Conservation (phyloP, 2,329 filamentous ascomycete species). For the Trichoderma sp. region DNA sequence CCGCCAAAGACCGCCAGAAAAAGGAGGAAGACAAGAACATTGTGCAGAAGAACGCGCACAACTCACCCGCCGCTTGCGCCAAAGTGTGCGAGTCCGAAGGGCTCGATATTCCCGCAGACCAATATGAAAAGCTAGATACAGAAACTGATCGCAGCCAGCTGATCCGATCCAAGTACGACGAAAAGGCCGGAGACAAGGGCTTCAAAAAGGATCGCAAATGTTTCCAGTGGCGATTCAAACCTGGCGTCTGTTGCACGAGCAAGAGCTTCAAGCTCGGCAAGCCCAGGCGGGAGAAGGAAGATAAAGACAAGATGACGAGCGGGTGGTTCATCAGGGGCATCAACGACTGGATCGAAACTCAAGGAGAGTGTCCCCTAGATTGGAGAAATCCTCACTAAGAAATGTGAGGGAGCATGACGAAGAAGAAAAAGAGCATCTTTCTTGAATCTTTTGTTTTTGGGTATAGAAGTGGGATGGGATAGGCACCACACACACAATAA, state of each 20-base stretch:
- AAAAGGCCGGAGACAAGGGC: constrained; percentile 26
- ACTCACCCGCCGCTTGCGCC: constrained; percentile 49
- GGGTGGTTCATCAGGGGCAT: constrained; percentile 52
- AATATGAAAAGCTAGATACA: constrained; percentile 35
- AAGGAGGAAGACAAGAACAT: constrained; percentile 43
- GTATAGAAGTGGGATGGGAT: constrained; percentile 19
- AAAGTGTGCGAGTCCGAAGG: constrained; percentile 50
- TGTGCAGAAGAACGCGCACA: constrained; percentile 49
- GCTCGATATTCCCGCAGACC: constrained; percentile 40
- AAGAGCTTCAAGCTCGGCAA: constrained; percentile 48
- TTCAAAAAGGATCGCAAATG: constrained; percentile 42
- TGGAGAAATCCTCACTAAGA: constrained; percentile 43
- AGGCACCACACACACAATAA: background rate
- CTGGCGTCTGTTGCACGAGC: constrained; percentile 47
- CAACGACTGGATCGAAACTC: constrained; percentile 49
- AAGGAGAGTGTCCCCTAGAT: constrained; percentile 45
- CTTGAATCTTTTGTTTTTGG: constrained; percentile 6
- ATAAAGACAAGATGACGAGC: constrained; percentile 42
- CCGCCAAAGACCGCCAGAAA: constrained; percentile 41
- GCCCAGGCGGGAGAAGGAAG: constrained; percentile 38
- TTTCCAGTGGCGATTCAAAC: constrained; percentile 51
- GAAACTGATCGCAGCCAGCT: constrained; percentile 35
- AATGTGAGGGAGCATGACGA: no score
- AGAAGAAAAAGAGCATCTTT: constrained; percentile 24
- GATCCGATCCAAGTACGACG: constrained; percentile 35